phyloP scores from a whole-genome alignment of 148 eudicot species.

The Rhododendron simsii region DNA sequence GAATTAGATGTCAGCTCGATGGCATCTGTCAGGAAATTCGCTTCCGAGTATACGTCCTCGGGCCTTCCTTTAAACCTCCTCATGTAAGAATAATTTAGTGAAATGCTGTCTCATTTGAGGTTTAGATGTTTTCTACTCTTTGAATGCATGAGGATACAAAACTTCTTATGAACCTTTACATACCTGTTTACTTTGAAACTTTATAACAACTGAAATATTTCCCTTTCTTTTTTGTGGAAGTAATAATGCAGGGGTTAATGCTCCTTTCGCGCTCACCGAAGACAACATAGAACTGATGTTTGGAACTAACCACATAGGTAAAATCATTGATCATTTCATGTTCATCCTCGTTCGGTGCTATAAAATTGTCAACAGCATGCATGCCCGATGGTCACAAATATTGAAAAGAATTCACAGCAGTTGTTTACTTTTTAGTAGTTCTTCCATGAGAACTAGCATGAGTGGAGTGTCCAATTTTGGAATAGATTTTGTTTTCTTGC shows the following conservation, averaged over 20 bases:
- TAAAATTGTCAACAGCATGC: background rate
- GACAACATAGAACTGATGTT: conserved; percentile 82
- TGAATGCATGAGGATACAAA: background rate
- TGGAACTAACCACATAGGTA: conserved; percentile 89
- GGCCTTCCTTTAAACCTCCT: conserved; percentile 28
- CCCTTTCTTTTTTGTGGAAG: conserved; percentile 27
- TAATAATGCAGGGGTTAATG: conserved; percentile 96
- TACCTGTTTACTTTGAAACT: background rate
- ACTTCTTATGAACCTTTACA: background rate
- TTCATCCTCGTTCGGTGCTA: background rate
- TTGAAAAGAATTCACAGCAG: background rate
- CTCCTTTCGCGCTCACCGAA: conserved; percentile 66
- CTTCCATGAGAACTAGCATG: background rate
- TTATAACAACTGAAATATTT: background rate
- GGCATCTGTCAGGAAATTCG: conserved; percentile 72
- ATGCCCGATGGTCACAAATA: background rate
- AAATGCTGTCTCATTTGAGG: background rate
- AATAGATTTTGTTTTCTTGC: background rate
- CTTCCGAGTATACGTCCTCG: conserved; percentile 50
- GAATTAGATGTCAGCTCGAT: conserved; percentile 83
- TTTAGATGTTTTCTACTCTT: background rate
- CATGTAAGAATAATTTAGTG: conserved; percentile 45
- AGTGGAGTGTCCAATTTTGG: background rate
- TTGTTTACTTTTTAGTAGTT: background rate
- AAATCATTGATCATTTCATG: background rate